Conservation (phyloP, 2,329 filamentous ascomycete species). For the Amylocarpus encephaloides region DNA sequence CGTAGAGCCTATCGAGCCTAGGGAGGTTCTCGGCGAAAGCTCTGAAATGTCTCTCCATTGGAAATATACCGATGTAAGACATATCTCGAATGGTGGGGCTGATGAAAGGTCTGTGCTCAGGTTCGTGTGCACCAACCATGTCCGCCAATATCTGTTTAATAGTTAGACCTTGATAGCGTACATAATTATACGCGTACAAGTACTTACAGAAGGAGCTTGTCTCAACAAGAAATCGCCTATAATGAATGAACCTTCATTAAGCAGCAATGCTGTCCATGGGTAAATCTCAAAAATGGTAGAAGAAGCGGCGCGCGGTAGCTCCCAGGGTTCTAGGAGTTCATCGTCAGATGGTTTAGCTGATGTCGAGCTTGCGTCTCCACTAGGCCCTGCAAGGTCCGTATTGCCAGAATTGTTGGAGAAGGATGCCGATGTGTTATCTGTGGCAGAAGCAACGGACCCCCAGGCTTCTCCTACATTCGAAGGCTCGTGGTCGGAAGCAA, state of each 20-base stretch:
- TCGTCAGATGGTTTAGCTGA: background rate
- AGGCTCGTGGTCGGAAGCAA: background rate
- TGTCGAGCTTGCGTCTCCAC: too few relatives aligned
- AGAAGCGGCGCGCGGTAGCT: background rate
- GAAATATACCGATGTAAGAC: constrained; percentile 61
- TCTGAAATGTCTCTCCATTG: constrained; percentile 55
- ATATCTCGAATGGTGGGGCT: constrained; percentile 42
- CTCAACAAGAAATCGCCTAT: constrained; percentile 67
- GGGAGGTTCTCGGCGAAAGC: constrained; percentile 43
- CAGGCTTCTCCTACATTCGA: background rate
- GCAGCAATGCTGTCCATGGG: constrained; percentile 57
- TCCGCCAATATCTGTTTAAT: constrained; percentile 49
- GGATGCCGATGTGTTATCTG: background rate
- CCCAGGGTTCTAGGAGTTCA: background rate
- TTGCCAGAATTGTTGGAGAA: too few relatives aligned
- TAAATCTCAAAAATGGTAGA: constrained; percentile 21
- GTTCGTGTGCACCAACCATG: constrained; percentile 40
- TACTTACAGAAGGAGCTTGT: constrained; percentile 36
- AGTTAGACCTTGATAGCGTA: constrained; percentile 6
- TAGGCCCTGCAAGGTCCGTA: background rate
- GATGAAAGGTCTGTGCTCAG: constrained; percentile 34
- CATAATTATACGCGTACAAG: background rate
- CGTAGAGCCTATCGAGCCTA: constrained; percentile 45
- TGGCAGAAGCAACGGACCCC: background rate
- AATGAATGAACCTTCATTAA: constrained; percentile 72